Percentiles rank a stretch among this genome's conserved stretches.
Evolutionary conservation across 768 basidiomycete genomes (phyloP).

Genomic region (Tulasnella sp.): DNA sequence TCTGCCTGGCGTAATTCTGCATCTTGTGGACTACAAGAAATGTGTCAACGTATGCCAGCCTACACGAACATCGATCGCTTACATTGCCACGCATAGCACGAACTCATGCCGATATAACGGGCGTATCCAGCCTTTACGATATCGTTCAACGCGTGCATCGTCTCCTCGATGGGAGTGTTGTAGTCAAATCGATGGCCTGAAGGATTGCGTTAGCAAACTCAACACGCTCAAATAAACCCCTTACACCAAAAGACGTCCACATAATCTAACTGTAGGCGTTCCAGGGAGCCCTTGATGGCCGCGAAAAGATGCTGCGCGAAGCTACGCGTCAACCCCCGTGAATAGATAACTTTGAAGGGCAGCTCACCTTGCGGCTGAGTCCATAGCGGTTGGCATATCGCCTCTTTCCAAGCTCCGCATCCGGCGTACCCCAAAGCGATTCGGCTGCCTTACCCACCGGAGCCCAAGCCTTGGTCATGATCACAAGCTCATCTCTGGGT

Average conservation of each 20-base stretch:
- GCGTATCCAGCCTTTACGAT: slow-evolving; percentile 39
- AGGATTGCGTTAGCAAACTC: neutral
- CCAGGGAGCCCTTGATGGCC: slow-evolving; percentile 31
- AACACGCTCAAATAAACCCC: slow-evolving; percentile 6
- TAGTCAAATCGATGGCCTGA: slow-evolving; percentile 29
- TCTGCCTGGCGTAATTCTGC: slow-evolving; percentile 17
- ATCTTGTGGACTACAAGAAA: slow-evolving; percentile 7
- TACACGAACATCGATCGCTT: neutral
- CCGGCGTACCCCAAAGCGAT: neutral
- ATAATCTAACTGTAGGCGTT: slow-evolving; percentile 35
- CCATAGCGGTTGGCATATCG: slow-evolving; percentile 15
- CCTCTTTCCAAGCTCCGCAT: slow-evolving; percentile 2
- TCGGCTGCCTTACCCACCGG: neutral
- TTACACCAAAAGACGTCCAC: slow-evolving; percentile 37
- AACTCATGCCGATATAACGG: slow-evolving; percentile 29
- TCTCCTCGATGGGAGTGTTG: slow-evolving; percentile 35
- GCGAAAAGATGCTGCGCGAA: slow-evolving; percentile 37
- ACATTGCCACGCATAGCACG: slow-evolving; percentile 16
- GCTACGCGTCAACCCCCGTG: neutral
- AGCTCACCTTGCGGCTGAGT: slow-evolving; percentile 13
- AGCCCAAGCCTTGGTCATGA: slow-evolving; percentile 52
- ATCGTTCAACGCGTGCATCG: slow-evolving; percentile 26
- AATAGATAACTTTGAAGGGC: neutral
- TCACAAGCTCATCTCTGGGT: slow-evolving; percentile 50
- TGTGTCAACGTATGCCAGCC: neutral